These are phyloP conservation scores for Paraphoma chrysanthemicola DNA, from an alignment of 2,329 filamentous ascomycete genomes.

Conservation along the genomic window DNA sequence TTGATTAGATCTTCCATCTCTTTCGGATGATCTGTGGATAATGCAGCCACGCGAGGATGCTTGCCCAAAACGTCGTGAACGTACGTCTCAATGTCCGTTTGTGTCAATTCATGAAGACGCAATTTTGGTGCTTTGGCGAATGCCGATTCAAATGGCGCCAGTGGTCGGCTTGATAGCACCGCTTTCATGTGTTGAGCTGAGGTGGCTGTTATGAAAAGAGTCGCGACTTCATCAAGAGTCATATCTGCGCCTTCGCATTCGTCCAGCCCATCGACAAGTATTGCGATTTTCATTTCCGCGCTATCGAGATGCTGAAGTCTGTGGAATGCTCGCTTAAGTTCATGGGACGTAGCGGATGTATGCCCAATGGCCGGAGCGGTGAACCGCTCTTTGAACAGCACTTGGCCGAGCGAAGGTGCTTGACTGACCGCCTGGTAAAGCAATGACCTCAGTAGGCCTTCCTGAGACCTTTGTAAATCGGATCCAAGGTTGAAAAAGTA, in stretches of 20 bases:
- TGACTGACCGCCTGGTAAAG: neutral
- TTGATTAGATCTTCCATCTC: neutral
- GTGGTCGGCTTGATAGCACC: constrained; percentile 15
- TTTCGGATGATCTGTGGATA: neutral
- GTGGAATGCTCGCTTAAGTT: neutral
- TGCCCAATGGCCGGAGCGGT: no score
- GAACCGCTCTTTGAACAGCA: neutral
- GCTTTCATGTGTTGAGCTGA: constrained; percentile 3
- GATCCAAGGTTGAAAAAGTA: constrained; percentile 54
- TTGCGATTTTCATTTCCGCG: neutral
- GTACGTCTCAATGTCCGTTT: constrained; percentile 16
- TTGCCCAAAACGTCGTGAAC: constrained; percentile 18
- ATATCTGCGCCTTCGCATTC: constrained; percentile 1
- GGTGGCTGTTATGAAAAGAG: constrained; percentile 2
- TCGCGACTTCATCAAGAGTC: constrained; percentile 1
- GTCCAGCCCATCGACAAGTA: constrained; percentile 12
- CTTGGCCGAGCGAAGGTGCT: neutral
- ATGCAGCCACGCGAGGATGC: neutral
- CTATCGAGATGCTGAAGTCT: neutral
- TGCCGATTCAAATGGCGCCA: constrained; percentile 7
- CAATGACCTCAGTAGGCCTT: constrained; percentile 36
- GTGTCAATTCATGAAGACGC: neutral
- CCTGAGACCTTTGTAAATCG: constrained; percentile 48
- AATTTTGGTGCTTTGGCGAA: neutral
- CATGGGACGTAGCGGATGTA: no score